Evolutionary conservation across 2,329 filamentous ascomycete genomes (phyloP), one percentile per base, ranked within the genome.

Genomic region (Colletotrichum gigasporum): DNA sequence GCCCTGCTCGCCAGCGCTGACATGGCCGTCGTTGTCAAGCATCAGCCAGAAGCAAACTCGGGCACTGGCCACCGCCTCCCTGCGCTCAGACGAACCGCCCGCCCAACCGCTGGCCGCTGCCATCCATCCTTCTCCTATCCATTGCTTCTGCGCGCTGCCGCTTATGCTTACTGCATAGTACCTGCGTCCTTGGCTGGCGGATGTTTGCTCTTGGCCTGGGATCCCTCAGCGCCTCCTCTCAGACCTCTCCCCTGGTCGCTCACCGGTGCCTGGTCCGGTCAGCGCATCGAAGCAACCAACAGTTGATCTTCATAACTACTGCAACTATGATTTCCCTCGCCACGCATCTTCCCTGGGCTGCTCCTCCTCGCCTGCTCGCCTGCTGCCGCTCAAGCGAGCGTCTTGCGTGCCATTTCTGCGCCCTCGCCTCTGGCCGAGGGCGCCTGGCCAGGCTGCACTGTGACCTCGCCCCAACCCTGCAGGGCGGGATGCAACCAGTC

Each of bases 401-500:
- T 9, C 32, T 34, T 34, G 14, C 32, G 32, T 3, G 20, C 32
- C 28, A 34, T 44, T 18, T 28, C 5, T 28, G 12, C 20, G 34
- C 26, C 18, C 8, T 12, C 11, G 26, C 26, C 18, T 30, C 22
- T 42, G 28, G 22, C 16, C 34, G 30, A 32, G 30, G n/a, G 18
- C 50, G 39, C 47, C 30, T 37, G 24, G 50, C 35, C 44, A 22
- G 32, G 39, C n/a, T 50, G 39, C 24, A 47, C 18, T 44, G 45
- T n/a, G 30, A 51, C 47, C 18, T 42, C 26, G 34, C 35, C 35
- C n/a, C 58, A 45, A 50, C 47, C 47, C 45, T 64, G 61, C 55
- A 50, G 20, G 35, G 42, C 56, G 62, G 62, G 56, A 65, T 65
- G 56, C 56, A 37, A 54, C 42, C 34, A 45, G 56, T 51, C 57